Percentiles rank a stretch among this genome's conserved stretches.
phyloP scores from a whole-genome alignment of 345 rosid species.

The Mallotus nudiflorus region DNA sequence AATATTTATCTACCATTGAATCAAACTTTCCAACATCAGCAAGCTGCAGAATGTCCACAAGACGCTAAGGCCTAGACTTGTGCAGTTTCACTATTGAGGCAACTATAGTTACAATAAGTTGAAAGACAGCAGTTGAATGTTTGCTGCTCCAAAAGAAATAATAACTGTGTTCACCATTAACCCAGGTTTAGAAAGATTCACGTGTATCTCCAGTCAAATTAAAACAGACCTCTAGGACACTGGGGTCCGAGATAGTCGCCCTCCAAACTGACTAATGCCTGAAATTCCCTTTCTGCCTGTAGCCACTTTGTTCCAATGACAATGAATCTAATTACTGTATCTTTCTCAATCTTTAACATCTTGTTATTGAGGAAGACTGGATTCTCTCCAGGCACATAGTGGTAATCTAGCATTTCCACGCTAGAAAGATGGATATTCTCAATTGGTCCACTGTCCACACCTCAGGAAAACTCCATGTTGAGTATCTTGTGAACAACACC shows the following conservation, averaged over 20 bases:
- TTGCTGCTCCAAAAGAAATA: no score
- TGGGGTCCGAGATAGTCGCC: constrained; percentile 78
- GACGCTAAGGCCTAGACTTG: no score
- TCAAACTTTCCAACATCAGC: no score
- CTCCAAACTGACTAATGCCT: constrained; percentile 76
- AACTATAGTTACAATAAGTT: no score
- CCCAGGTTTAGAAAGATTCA: no score
- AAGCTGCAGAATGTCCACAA: no score
- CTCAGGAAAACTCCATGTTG: constrained; percentile 81
- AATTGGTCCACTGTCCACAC: constrained; percentile 70
- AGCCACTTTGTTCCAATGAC: constrained; percentile 80
- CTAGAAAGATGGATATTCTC: constrained; percentile 57
- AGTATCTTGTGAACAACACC: constrained; percentile 74
- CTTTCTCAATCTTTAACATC: constrained; percentile 59
- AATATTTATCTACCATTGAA: no score
- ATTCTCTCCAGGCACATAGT: constrained; percentile 61
- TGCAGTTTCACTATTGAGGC: no score
- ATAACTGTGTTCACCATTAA: no score
- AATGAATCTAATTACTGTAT: constrained; percentile 48
- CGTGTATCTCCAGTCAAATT: no score
- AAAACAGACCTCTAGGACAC: no score
- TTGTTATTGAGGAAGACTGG: constrained; percentile 65
- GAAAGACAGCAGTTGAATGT: no score
- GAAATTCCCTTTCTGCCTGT: constrained; percentile 82
- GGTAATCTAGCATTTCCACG: constrained; percentile 65